Conservation (phyloP, 73 alveolate genomes). For the Diophrys appendiculata region DNA sequence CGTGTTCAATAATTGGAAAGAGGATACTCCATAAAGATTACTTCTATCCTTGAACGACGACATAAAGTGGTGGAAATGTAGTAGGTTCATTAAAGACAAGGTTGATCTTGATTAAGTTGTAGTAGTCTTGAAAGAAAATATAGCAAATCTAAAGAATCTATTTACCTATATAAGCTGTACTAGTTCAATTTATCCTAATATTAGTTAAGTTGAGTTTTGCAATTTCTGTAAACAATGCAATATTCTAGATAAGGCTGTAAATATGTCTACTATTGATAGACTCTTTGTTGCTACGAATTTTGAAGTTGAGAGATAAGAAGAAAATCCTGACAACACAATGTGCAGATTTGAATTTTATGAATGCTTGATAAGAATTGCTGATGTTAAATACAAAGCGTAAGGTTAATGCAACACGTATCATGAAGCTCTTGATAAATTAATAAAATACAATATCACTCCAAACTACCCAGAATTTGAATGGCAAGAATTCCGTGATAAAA, state of each 20-base stretch:
- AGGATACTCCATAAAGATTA: conserved; percentile 35
- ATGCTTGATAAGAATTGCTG: conserved; percentile 62
- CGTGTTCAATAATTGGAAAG: conserved; percentile 67
- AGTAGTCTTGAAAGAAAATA: conserved; percentile 14
- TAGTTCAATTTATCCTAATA: neutral
- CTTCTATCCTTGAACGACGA: conserved; percentile 34
- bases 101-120: conserved; percentile 5
- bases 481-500: conserved; percentile 54
- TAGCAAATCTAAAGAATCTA: conserved; percentile 30
- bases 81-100: conserved; percentile 40
- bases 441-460: conserved; percentile 12
- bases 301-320: conserved; percentile 29
- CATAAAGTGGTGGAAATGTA: conserved; percentile 40
- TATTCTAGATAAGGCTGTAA: neutral
- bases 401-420: conserved; percentile 8
- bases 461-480: conserved; percentile 21
- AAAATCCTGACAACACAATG: conserved; percentile 55
- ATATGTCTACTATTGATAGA: conserved; percentile 50
- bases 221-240: neutral
- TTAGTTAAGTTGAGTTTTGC: neutral
- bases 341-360: conserved; percentile 69
- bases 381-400: conserved; percentile 37
- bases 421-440: neutral
- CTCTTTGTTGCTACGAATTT: conserved; percentile 56
- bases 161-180: conserved; percentile 22